Conservation (phyloP, 805 yeast species). For the Saccharomycopsis sp. region DNA sequence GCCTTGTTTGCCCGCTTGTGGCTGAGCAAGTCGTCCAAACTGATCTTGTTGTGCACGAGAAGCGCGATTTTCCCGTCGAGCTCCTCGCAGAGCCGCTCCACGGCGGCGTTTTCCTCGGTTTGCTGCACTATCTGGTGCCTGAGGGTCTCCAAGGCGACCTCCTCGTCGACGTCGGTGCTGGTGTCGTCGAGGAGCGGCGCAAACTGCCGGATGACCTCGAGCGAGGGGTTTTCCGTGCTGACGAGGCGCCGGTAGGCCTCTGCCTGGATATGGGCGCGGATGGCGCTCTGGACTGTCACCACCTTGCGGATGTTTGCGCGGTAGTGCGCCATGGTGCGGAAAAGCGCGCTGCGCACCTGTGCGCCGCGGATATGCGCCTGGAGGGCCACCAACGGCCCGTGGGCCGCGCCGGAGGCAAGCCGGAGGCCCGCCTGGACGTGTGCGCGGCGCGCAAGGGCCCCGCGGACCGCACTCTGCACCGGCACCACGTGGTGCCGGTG, state of each 20-base stretch:
- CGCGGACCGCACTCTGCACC: constrained; percentile 57
- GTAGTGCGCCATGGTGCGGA: constrained; percentile 41
- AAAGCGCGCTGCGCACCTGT: constrained; percentile 26
- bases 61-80: constrained; percentile 73
- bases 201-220: constrained; percentile 69
- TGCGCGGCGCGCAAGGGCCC: constrained; percentile 51
- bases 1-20: constrained; percentile 22
- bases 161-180: constrained; percentile 69
- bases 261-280: constrained; percentile 62
- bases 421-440: constrained; percentile 49
- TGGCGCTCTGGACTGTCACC: constrained; percentile 63
- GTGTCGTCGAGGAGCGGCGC: constrained; percentile 67
- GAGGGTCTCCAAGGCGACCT: constrained; percentile 55
- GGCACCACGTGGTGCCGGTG: constrained; percentile 32
- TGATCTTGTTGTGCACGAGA: constrained; percentile 70
- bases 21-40: constrained; percentile 58
- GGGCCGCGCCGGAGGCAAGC: too few species aligned
- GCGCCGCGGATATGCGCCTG: constrained; percentile 55
- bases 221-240: constrained; percentile 66
- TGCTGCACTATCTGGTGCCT: constrained; percentile 65
- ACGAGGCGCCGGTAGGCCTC: constrained; percentile 69
- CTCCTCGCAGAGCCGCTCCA: constrained; percentile 70
- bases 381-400: too few species aligned
- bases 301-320: constrained; percentile 47
- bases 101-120: constrained; percentile 60